Base-by-base conservation (phyloP, 108 stramenopile species). In the Skeletonema menzelii region DNA sequence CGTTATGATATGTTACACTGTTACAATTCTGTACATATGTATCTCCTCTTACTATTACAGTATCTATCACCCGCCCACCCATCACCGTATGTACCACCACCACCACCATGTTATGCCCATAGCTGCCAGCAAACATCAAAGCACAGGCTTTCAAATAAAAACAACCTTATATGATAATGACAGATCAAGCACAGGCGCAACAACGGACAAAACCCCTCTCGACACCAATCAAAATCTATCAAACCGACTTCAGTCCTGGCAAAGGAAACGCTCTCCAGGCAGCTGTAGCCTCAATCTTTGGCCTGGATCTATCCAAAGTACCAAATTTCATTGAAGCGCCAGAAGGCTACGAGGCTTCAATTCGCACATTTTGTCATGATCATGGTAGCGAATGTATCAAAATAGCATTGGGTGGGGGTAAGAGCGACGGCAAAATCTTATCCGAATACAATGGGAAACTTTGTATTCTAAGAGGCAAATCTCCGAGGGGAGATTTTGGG, bases 381-480 rank as follows among this genome's bases (percentile, higher is more conserved):
- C 15, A 30, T 7, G 34, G n/a, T 17, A 14, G 31, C 0, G 5
- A 34, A 35, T 35, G 46, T 27, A 27, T 22, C 20, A 27, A 46
- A 42, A 37, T 42, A 13, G 27, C 49, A 13, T 17, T 27, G 7
- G 7, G 31, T 7, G 31, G 7, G 6, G 31, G 31, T 32, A 7
- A 7, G 6, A 22, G 46, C 28, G 8, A 65, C 28, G 8, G 49
- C 1, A 30, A 34, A 3, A 67, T 56, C 2, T 28, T 32, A 12
- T 47, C 73, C 5, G 30, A 74, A 55, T 63, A 69, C 28, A 56
- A 44, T 3, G 56, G 47, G 15, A 63, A 47, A 49, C 32, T 82
- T 4, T 82, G 80, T 30, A 59, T 82, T n/a, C 28, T 82, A 32
- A 49, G 80, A 17, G 80, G 80, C 28, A 76, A 82, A 65, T 72